A percentile compares a stretch with the other conserved stretches of the same genome.
phyloP scores from a whole-genome alignment of 2,329 filamentous ascomycete genomes.

The Fusarium albidum region DNA sequence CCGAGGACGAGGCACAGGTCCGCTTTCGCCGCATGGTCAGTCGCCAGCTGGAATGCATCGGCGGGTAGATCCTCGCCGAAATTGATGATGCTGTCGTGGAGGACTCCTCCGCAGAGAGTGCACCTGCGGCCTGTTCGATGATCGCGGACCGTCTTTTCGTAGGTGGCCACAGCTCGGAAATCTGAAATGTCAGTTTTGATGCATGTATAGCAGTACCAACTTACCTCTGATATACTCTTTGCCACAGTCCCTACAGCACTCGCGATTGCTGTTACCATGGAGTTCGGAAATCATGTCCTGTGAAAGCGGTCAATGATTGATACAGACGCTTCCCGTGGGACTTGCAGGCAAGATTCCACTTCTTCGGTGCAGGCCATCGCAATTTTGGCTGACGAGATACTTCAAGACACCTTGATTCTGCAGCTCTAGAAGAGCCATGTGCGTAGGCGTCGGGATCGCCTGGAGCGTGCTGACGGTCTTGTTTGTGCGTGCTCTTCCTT shows the following conservation, averaged over 20 bases:
- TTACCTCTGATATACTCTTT: conserved; percentile 57
- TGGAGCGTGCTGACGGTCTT: conserved; percentile 50
- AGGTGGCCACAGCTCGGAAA: conserved; percentile 53
- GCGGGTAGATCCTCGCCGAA: conserved; percentile 51
- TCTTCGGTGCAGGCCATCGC: conserved; percentile 52
- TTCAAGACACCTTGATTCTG: conserved; percentile 52
- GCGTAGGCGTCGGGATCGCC: conserved; percentile 53
- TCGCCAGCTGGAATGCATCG: conserved; percentile 44
- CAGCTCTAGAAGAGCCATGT: conserved; percentile 57
- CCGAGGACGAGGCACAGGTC: conserved; percentile 57
- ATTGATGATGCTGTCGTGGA: conserved; percentile 56
- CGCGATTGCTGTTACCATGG: conserved; percentile 57
- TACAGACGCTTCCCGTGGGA: fast-evolving
- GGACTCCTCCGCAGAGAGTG: conserved; percentile 46
- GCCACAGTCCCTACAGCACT: conserved; percentile 53
- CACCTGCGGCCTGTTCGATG: conserved; percentile 58
- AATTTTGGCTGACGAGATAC: conserved; percentile 52
- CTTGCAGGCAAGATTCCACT: conserved; percentile 56
- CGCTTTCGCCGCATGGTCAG: conserved; percentile 48
- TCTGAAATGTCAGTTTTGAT: conserved; percentile 38
- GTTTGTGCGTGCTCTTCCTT: conserved; percentile 46
- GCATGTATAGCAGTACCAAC: fast-evolving
- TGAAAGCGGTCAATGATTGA: not conserved
- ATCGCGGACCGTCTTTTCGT: conserved; percentile 52
- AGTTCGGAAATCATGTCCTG: conserved; percentile 55